Percentiles rank a stretch among this genome's conserved stretches.
These are phyloP conservation scores for Ceratocystis harringtonii DNA, from an alignment of 2,329 filamentous ascomycete species.

Conservation along the genomic window DNA sequence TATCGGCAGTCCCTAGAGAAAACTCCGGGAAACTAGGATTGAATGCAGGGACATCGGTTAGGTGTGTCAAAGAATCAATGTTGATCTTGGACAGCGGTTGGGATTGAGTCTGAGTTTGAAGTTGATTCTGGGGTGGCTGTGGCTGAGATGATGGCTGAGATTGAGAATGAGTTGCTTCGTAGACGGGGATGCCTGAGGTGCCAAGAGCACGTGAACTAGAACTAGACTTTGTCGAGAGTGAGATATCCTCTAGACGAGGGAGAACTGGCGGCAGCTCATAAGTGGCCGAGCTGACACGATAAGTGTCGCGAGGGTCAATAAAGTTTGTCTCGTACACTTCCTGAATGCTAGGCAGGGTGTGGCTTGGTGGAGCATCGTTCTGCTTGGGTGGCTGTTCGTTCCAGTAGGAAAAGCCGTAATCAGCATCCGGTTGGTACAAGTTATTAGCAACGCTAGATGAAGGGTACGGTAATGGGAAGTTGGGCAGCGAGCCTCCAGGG, in stretches of 20 bases:
- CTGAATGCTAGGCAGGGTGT: constrained; percentile 12
- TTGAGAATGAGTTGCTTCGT: background rate
- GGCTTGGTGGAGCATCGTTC: background rate
- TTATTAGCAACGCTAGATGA: constrained; percentile 1
- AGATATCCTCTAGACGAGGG: constrained; percentile 4
- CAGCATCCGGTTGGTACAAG: background rate
- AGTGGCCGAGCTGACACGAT: background rate
- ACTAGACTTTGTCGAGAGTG: background rate
- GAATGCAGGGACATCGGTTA: constrained; percentile 24
- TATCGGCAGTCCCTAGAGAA: background rate
- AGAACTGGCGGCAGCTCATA: constrained; percentile 11
- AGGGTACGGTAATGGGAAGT: constrained; percentile 9
- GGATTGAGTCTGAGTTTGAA: background rate
- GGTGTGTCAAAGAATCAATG: constrained; percentile 18
- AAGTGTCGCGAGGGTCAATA: constrained; percentile 11
- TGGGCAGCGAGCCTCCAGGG: constrained; percentile 2
- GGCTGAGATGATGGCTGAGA: background rate
- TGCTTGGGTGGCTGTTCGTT: constrained; percentile 8
- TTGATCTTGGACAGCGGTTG: background rate
- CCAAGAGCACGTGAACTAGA: background rate
- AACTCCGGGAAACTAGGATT: constrained; percentile 6
- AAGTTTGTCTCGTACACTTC: constrained; percentile 10
- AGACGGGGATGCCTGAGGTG: background rate
- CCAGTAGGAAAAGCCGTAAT: constrained; percentile 7
- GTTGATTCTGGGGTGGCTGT: background rate